Percentiles rank a stretch among this genome's conserved stretches.
Conservation (phyloP, 495 filamentous ascomycete genomes). For the Lichina pygmaea region DNA sequence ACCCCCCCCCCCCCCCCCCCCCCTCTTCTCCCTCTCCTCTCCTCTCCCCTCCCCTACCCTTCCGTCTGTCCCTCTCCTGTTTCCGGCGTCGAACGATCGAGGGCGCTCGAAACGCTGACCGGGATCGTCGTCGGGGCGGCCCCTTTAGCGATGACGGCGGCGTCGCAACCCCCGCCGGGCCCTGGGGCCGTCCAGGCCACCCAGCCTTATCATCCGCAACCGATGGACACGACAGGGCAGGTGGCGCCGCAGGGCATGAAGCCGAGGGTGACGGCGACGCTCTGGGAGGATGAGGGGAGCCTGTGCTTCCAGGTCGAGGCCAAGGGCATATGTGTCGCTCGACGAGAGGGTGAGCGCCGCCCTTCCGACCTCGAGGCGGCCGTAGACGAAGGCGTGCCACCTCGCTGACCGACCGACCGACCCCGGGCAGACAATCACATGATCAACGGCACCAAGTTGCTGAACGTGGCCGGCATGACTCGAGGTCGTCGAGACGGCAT, state of each 20-base stretch:
- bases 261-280: slow-evolving; percentile 84
- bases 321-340: slow-evolving; percentile 82
- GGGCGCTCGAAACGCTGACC: too few relatives aligned
- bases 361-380: background rate
- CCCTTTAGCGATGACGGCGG: slow-evolving; percentile 12
- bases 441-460: slow-evolving; percentile 94
- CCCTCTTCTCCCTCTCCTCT: slow-evolving; percentile 3
- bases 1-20: slow-evolving; percentile 5
- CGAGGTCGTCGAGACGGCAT: slow-evolving; percentile 88
- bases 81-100: too few relatives aligned
- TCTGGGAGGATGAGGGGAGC: slow-evolving; percentile 97
- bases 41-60: too few relatives aligned
- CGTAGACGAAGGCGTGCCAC: slow-evolving; percentile 4
- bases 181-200: slow-evolving; percentile 19
- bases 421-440: slow-evolving; percentile 63
- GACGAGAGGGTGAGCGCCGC: slow-evolving; percentile 48
- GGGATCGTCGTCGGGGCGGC: background rate
- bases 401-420: background rate
- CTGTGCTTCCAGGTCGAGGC: slow-evolving; percentile 96
- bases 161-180: slow-evolving; percentile 16
- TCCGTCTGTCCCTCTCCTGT: too few relatives aligned
- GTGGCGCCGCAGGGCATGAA: slow-evolving; percentile 88
- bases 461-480: slow-evolving; percentile 97
- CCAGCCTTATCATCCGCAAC: slow-evolving; percentile 23
- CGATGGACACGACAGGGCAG: slow-evolving; percentile 78